A percentile compares a stretch with the other conserved stretches of the same genome.
Conservation (phyloP, 2,329 filamentous ascomycete genomes). For the Neopestalotiopsis clavispora region DNA sequence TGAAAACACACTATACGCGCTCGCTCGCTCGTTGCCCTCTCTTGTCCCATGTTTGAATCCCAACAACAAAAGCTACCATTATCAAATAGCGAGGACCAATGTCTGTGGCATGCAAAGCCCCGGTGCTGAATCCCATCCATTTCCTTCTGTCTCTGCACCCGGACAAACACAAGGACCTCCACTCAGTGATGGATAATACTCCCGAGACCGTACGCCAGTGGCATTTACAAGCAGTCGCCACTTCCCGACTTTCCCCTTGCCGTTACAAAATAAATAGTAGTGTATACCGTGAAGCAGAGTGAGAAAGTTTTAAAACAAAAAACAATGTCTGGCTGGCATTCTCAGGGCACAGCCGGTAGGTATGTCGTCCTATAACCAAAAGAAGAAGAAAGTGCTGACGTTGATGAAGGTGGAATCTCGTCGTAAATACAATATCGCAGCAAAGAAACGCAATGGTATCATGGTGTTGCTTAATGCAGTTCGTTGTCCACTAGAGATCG, state of each 20-base stretch:
- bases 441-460: not conserved
- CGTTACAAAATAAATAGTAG: not conserved
- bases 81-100: not conserved
- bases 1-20: too few species aligned
- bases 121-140: not conserved
- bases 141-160: not conserved
- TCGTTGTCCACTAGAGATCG: not conserved
- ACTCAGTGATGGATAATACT: not conserved
- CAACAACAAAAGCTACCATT: not conserved
- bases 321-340: not conserved
- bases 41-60: not conserved
- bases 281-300: not conserved
- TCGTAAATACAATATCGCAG: not conserved
- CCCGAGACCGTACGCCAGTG: not conserved
- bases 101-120: not conserved
- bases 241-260: not conserved
- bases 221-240: not conserved
- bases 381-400: not conserved
- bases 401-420: not conserved
- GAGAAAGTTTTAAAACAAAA: not conserved
- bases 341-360: not conserved
- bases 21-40: not conserved
- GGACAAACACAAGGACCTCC: not conserved
- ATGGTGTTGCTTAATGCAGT: not conserved
- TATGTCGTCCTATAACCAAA: not conserved